Conservation (phyloP, 345 rosid genomes). For the Eucalyptus erythrocorys region DNA sequence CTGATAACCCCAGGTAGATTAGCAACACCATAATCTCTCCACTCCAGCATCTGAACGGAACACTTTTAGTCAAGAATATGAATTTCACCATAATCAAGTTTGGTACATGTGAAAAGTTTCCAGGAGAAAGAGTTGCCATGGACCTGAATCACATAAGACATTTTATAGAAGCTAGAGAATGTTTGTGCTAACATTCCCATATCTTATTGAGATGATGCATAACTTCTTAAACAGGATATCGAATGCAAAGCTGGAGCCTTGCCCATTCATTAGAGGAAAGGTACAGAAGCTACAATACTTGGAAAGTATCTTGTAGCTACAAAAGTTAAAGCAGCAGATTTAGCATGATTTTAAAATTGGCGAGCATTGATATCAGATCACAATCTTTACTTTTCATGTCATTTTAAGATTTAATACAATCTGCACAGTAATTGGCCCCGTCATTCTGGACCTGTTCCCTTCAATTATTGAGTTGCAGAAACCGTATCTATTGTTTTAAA, state of each 20-base stretch:
- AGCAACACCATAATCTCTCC: slow-evolving; percentile 50
- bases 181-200: background rate
- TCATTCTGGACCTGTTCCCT: background rate
- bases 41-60: slow-evolving; percentile 41
- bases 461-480: background rate
- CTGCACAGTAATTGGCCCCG: background rate
- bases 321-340: background rate
- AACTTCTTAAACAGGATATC: background rate
- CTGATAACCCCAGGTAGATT: slow-evolving; percentile 71
- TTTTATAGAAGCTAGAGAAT: background rate
- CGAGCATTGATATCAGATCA: background rate
- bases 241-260: background rate
- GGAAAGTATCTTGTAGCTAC: slow-evolving; percentile 30
- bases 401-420: background rate
- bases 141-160: background rate
- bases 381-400: background rate
- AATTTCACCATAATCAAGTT: background rate
- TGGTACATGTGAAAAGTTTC: background rate
- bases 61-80: background rate
- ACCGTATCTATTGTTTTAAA: background rate
- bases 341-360: background rate
- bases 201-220: background rate
- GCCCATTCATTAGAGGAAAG: background rate
- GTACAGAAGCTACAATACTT: background rate
- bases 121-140: background rate